phyloP scores from a whole-genome alignment of 768 basidiomycete species.

The Kwoniella sp. region DNA sequence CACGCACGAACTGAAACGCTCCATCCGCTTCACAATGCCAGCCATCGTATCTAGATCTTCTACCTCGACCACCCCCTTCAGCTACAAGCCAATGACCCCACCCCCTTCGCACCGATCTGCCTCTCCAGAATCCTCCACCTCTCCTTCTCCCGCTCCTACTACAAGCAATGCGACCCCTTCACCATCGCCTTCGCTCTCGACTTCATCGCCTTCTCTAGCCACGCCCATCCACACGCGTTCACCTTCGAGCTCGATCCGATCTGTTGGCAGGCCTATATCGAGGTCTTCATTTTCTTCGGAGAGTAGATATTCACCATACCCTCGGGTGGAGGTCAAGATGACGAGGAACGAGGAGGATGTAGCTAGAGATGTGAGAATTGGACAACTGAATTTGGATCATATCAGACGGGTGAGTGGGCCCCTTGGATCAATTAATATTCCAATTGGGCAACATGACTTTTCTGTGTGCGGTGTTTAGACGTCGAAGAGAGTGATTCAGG shows the following conservation, averaged over 20 bases:
- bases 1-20: too few relatives aligned
- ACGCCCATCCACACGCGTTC: too few relatives aligned
- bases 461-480: too few relatives aligned
- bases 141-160: not conserved
- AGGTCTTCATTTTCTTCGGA: not conserved
- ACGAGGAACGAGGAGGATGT: constrained; percentile 4
- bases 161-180: not conserved
- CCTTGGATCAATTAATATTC: too few relatives aligned
- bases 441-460: too few relatives aligned
- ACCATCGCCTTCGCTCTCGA: not conserved
- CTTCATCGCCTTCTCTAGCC: not conserved
- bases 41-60: not conserved
- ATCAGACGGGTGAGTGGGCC: not conserved
- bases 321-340: not conserved
- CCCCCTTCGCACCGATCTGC: not conserved
- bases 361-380: constrained; percentile 2
- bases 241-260: not conserved
- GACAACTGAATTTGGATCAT: not conserved
- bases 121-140: not conserved
- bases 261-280: not conserved
- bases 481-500: not conserved
- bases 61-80: not conserved
- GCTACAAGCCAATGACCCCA: not conserved
- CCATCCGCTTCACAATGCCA: not conserved
- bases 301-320: constrained; percentile 12